Evolutionary conservation across 306 rosid species (phyloP), one percentile per base, ranked within the genome.

Genomic region (Cyamopsis tetragonoloba): DNA sequence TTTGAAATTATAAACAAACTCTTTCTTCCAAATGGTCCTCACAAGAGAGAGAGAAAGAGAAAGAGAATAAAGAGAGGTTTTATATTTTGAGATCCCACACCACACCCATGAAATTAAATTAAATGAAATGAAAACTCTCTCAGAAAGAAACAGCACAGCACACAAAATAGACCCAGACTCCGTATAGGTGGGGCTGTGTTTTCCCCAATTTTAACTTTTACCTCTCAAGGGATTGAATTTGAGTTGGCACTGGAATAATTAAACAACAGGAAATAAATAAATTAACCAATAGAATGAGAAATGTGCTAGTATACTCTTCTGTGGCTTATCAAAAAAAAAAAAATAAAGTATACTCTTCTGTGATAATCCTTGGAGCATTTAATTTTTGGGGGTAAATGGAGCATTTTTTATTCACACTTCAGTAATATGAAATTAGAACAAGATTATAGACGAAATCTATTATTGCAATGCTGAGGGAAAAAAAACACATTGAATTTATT

Each of bases 1-100:
- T 85, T 80, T 72, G 83, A 82, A 83, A 84, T 68, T 81, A 77
- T 69, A 71, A 81, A 76, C 83, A 65, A 80, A n/a, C n/a, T n/a
- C n/a, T n/a, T 49, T 49, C 50, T 64, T 59, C 75, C 69, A 41
- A 35, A 31, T 70, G 77, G 64, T 39, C 61, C 73, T 63, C 19
- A 37, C 68, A 66, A 14, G 34, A 68, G 58, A 53, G 50, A 56
- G 47, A 49, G 48, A 31, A 27, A 70, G 59, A 28, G 38, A 62
- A 34, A 68, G 18, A 57, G n/a, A 67, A 60, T 46, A 41, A n/a
- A n/a, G n/a, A n/a, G 62, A 58, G 84, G 34, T 74, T 48, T 76
- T 83, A 58, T n/a, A 68, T 83, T 65, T 76, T 64, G 42, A 51
- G 75, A 56, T 73, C 72, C 82, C 81, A 77, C 84, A 71, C 82